A percentile compares a stretch with the other conserved stretches of the same genome.
phyloP scores from a whole-genome alignment of 805 yeast species.

The Maudiozyma bulderi region DNA sequence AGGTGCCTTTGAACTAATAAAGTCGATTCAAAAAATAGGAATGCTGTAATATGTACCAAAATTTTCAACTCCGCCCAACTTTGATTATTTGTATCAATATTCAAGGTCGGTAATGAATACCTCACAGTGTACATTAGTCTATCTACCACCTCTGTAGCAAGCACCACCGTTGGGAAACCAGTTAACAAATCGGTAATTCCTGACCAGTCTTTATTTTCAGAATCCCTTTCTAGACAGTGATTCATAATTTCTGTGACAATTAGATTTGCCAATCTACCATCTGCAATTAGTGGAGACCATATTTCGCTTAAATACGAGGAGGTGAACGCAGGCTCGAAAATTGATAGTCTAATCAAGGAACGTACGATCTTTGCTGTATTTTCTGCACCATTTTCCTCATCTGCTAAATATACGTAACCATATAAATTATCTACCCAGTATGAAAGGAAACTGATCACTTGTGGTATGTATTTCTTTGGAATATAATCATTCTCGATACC shows the following conservation, averaged over 20 bases:
- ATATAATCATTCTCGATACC: slow-evolving; percentile 18
- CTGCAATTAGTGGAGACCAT: slow-evolving; percentile 60
- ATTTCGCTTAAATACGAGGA: slow-evolving; percentile 48
- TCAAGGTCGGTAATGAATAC: slow-evolving; percentile 36
- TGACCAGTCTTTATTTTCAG: slow-evolving; percentile 65
- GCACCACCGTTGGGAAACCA: slow-evolving; percentile 58
- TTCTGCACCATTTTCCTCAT: slow-evolving; percentile 51
- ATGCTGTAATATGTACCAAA: slow-evolving; percentile 51
- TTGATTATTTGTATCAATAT: slow-evolving; percentile 37
- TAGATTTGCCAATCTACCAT: slow-evolving; percentile 46
- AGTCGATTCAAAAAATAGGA: slow-evolving; percentile 62
- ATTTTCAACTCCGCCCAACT: slow-evolving; percentile 66
- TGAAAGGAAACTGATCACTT: slow-evolving; percentile 29
- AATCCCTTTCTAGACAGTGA: slow-evolving; percentile 65
- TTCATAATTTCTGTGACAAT: slow-evolving; percentile 67
- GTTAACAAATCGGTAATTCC: slow-evolving; percentile 53
- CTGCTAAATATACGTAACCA: slow-evolving; percentile 43
- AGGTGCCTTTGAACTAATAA: slow-evolving; percentile 51
- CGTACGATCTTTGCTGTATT: slow-evolving; percentile 52
- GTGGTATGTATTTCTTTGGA: slow-evolving; percentile 16
- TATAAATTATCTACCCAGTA: slow-evolving; percentile 72
- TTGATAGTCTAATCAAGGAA: slow-evolving; percentile 50
- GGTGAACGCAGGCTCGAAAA: slow-evolving; percentile 38
- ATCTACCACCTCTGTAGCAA: slow-evolving; percentile 54
- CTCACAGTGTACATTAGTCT: slow-evolving; percentile 48